Base-by-base conservation (phyloP, 768 basidiomycete species). In the Lactarius hatsudake region DNA sequence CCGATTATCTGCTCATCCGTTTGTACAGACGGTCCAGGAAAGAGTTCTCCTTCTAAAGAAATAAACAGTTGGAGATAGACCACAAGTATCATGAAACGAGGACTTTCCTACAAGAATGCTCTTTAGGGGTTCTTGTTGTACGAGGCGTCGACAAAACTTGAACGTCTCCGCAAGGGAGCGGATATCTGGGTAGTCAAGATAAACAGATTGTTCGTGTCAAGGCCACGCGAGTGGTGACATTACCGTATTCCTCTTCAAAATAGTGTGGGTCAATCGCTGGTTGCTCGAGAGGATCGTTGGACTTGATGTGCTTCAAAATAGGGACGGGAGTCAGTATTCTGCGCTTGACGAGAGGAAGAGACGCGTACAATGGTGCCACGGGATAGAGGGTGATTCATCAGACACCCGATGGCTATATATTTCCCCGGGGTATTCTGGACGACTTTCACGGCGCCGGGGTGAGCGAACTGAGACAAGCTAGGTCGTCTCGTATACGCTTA, bases 171-270 rank as follows among this genome's bases (percentile, higher is more conserved):
- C 64, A 28, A 71, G 17, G 23, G 59, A 43, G 13, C 57, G 51
- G 13, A 69, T 26, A 26, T 72, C 71, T 71, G 36, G 3, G 10
- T 15, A 10, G 53, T 1, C 36, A 34, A 45, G 28, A 12, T 17
- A 9, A 45, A n/a, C 26, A 18, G 40, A 51, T 8, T 15, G 15
- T 40, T 2, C 32, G 3, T 8, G 5, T 26, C 26, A 13, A 8
- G 15, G 59, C 30, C 40, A 18, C 40, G 7, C 13, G 32, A 57
- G 20, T n/a, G 38, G 30, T 36, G 18, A 34, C 17, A 62, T 42
- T 18, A 71, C 72, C 71, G 36, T 68, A 55, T 34, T 69, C 67
- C 38, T 72, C 64, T 55, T 71, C 72, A 32, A 73, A 67, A 43
- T 65, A 70, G 34, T 69, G 71, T 5, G 69, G 72, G 20, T 72